Evolutionary conservation across 2,329 filamentous ascomycete species (phyloP).

Genomic region (Sporothrix schenckii): DNA sequence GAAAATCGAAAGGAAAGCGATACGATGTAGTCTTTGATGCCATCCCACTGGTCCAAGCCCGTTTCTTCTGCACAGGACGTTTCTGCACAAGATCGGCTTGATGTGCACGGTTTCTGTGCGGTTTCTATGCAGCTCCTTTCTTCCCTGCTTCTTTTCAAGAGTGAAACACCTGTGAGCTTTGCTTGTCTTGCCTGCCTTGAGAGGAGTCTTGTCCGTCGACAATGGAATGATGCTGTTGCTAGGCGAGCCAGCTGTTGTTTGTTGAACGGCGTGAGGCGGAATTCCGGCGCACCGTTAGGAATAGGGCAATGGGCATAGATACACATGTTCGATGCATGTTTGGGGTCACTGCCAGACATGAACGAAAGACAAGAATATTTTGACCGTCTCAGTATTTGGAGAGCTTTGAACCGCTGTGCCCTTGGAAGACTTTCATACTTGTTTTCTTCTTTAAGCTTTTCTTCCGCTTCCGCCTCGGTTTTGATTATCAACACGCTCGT

Average conservation of each 20-base stretch:
- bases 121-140: not conserved
- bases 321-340: not conserved
- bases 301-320: not conserved
- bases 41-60: not conserved
- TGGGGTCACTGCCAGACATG: not conserved
- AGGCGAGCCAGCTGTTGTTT: conserved; percentile 8
- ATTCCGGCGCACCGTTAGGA: conserved; percentile 4
- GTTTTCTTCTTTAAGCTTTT: not conserved
- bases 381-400: not conserved
- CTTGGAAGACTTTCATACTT: conserved; percentile 16
- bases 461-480: not conserved
- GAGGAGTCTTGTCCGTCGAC: not conserved
- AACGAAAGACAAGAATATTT: conserved; percentile 8
- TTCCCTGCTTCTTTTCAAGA: not conserved
- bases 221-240: conserved; percentile 25
- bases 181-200: not conserved
- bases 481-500: not conserved
- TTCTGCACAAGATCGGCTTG: conserved; percentile 18
- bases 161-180: not conserved
- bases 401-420: not conserved
- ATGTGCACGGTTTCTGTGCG: not conserved
- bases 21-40: not conserved
- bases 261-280: not conserved
- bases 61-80: not conserved
- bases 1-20: not conserved